phyloP scores from a whole-genome alignment of 768 basidiomycete species.

The Lactarius evosmus region DNA sequence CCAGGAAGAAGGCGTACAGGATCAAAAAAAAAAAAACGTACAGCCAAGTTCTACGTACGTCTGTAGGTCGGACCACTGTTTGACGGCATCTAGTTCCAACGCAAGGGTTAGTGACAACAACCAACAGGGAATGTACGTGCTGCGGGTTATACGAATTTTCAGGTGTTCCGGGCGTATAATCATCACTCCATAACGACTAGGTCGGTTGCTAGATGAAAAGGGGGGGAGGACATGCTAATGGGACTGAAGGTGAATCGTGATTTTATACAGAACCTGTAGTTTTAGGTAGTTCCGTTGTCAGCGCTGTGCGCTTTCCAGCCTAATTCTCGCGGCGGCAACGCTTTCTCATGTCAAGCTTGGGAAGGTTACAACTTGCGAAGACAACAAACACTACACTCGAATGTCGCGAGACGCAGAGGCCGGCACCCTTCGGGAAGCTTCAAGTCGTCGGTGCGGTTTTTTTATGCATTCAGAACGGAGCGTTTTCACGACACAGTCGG shows the following conservation, averaged over 20 bases:
- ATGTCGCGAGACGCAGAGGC: conserved; percentile 73
- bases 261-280: neutral
- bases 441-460: conserved; percentile 62
- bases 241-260: neutral
- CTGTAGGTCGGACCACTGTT: too few relatives aligned
- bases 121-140: too few relatives aligned
- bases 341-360: conserved; percentile 82
- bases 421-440: conserved; percentile 81
- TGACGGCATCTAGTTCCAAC: too few relatives aligned
- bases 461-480: conserved; percentile 86
- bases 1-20: too few relatives aligned
- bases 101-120: too few relatives aligned
- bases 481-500: conserved; percentile 83
- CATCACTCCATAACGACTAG: too few relatives aligned
- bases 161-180: too few relatives aligned
- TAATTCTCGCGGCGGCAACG: conserved; percentile 45
- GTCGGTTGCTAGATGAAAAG: too few relatives aligned
- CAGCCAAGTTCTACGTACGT: too few relatives aligned
- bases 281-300: conserved; percentile 7
- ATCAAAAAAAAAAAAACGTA: too few relatives aligned
- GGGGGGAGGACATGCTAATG: neutral
- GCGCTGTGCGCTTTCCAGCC: conserved; percentile 1
- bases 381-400: conserved; percentile 87
- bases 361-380: neutral
- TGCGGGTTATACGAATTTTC: too few relatives aligned